Percentiles rank a stretch among this genome's conserved stretches.
Evolutionary conservation across 495 filamentous ascomycete species (phyloP).

Genomic region (Symbiotaphrina buchneri): DNA sequence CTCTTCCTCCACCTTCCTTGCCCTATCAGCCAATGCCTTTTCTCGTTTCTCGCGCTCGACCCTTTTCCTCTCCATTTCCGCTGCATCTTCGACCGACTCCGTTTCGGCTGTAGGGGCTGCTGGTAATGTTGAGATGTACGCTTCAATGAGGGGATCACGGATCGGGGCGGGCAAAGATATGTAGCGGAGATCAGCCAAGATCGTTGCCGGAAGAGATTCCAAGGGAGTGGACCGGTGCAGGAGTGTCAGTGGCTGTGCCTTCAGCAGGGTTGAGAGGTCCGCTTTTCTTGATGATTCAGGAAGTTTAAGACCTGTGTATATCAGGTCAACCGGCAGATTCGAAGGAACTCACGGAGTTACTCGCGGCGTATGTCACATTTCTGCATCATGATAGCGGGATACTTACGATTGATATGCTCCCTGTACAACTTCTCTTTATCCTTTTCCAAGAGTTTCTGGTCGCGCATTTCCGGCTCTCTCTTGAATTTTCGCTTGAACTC

Average conservation of each 20-base stretch:
- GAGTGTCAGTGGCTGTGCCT: constrained; percentile 33
- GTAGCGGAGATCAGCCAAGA: constrained; percentile 61
- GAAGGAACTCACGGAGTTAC: too few relatives aligned
- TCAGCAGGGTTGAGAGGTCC: constrained; percentile 59
- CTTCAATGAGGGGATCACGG: constrained; percentile 52
- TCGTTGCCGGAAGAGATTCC: constrained; percentile 36
- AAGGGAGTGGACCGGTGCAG: constrained; percentile 44
- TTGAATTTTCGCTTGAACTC: constrained; percentile 87
- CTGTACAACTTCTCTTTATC: constrained; percentile 83
- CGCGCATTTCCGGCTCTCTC: constrained; percentile 61
- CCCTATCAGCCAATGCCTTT: constrained; percentile 51
- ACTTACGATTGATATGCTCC: constrained; percentile 47
- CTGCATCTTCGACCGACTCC: constrained; percentile 9
- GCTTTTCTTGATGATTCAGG: constrained; percentile 51
- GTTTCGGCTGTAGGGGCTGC: constrained; percentile 24
- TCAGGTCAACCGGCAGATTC: too few relatives aligned
- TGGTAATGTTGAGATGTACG: constrained; percentile 50
- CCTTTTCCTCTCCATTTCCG: constrained; percentile 30
- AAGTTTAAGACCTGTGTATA: constrained; percentile 33
- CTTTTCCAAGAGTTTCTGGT: constrained; percentile 53
- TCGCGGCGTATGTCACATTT: too few relatives aligned
- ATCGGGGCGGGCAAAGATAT: constrained; percentile 47
- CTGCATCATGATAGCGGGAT: not conserved
- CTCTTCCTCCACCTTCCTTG: constrained; percentile 50
- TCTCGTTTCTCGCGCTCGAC: constrained; percentile 49